Evolutionary conservation across 2,329 filamentous ascomycete genomes (phyloP), one percentile per base, ranked within the genome.

Genomic region (Aureobasidium vineae): DNA sequence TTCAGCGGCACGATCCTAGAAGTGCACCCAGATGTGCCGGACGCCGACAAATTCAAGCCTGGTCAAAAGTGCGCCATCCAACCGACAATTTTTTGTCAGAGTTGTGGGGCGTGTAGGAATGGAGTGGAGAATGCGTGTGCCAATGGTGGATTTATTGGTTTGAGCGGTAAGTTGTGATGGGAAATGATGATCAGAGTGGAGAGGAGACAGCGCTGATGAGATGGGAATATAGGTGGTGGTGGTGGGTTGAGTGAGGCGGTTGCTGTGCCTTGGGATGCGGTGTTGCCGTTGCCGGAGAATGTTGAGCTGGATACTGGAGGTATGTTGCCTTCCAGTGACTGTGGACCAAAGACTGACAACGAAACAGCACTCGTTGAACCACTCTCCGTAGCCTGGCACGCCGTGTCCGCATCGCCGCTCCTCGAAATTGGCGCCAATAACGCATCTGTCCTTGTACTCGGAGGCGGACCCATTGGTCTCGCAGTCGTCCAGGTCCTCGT

Each of bases 341-440:
- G 1, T 5, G 7, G 26, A 28, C 1, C 28, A 21, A 36, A 19
- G 13, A 31, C 43, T 60, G 16, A 60, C 15, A 43, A 15, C 6
- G 33, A 33, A 5, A 36, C 43, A 66, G 86, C 87, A 0, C 77
- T 89, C 3, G 82, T 88, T 7, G 87, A 89, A 70, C 87, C 87
- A 0, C 76, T 89, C 2, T 79, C 85, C 0, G 86, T 89, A 0
- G 86, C 84, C 10, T 88, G 86, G 86, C 87, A 89, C 70, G 86
- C 85, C 0, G 81, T 87, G 11, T 79, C 79, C 5, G 76, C 82
- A 4, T 80, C 80, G 0, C 79, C 80, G 0, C 74, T 86, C 41
- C 63, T 72, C 2, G 67, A 75, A 2, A 53, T 66, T n/a, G 64
- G 64, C 26, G 15, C 64, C n/a, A 33, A 53, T 10, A 52, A 61